phyloP scores from a whole-genome alignment of 805 yeast genomes.

The Cyberlindnera samutprakarnensis region DNA sequence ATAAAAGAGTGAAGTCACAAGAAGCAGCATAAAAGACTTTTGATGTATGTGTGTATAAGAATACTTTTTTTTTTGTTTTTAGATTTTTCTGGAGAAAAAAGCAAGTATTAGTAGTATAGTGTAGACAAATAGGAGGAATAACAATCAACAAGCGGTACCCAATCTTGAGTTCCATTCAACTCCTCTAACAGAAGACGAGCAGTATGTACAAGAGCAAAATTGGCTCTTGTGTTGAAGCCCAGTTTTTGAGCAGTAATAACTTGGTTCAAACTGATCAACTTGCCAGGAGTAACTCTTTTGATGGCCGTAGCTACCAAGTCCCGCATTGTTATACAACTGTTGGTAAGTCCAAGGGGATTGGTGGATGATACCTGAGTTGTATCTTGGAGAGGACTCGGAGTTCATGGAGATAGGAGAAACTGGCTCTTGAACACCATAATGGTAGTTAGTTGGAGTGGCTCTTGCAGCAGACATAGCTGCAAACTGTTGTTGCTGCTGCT shows the following conservation, averaged over 20 bases:
- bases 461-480: conserved; percentile 3
- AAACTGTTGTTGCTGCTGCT: conserved; percentile 11
- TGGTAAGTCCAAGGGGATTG: conserved; percentile 10
- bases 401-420: conserved; percentile 16
- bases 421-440: conserved; percentile 10
- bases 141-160: conserved; percentile 10
- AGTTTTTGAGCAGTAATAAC: conserved; percentile 19
- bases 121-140: background rate
- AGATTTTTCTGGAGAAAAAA: conserved; percentile 1
- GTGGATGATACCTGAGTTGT: conserved; percentile 3
- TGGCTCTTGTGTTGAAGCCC: conserved; percentile 16
- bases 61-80: conserved; percentile 5
- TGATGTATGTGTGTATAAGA: conserved; percentile 1
- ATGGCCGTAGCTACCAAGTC: conserved; percentile 10
- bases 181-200: conserved; percentile 12
- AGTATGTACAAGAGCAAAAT: conserved; percentile 20
- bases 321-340: conserved; percentile 9
- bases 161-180: conserved; percentile 19
- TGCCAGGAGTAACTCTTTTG: conserved; percentile 11
- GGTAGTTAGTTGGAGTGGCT: conserved; percentile 1
- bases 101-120: too few relatives aligned
- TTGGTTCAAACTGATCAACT: conserved; percentile 11
- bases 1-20: background rate
- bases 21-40: conserved; percentile 2
- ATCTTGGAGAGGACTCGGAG: conserved; percentile 16